Conservation (phyloP, 2,329 filamentous ascomycete species). For the Aspergillus japonicus region DNA sequence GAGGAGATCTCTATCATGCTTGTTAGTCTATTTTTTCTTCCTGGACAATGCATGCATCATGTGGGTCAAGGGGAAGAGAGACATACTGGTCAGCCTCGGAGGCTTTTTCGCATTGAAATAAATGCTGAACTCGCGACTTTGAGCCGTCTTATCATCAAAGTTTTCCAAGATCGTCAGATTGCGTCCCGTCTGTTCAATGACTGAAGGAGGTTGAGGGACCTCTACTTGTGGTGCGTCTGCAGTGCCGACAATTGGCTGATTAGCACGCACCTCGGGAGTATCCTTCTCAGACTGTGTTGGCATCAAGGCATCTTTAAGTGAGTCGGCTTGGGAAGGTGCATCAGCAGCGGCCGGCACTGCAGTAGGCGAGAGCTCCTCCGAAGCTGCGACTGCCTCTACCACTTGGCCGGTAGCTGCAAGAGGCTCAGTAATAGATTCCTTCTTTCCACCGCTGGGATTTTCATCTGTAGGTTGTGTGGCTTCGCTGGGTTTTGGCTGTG, state of each 20-base stretch:
- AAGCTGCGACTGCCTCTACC: constrained; percentile 1
- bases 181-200: constrained; percentile 54
- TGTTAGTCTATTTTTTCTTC: constrained; percentile 6
- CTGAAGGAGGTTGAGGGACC: constrained; percentile 31
- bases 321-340: constrained; percentile 6
- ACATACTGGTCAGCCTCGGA: constrained; percentile 49
- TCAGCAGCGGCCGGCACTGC: background rate
- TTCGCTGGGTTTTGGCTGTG: background rate
- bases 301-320: background rate
- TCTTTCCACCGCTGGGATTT: background rate
- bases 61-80: background rate
- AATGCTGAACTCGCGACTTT: constrained; percentile 55
- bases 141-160: constrained; percentile 56
- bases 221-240: constrained; percentile 26
- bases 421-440: constrained; percentile 8
- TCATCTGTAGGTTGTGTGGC: background rate
- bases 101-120: constrained; percentile 55
- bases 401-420: constrained; percentile 6
- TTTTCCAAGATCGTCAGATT: constrained; percentile 60
- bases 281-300: constrained; percentile 10
- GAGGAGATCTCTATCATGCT: constrained; percentile 41
- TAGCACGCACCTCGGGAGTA: constrained; percentile 20
- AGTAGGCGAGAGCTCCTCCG: background rate
- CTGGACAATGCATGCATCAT: background rate
- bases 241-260: constrained; percentile 13